Evolutionary conservation across 192 early-diverging fungal genomes (phyloP).

Genomic region (Gonapodya sp.): DNA sequence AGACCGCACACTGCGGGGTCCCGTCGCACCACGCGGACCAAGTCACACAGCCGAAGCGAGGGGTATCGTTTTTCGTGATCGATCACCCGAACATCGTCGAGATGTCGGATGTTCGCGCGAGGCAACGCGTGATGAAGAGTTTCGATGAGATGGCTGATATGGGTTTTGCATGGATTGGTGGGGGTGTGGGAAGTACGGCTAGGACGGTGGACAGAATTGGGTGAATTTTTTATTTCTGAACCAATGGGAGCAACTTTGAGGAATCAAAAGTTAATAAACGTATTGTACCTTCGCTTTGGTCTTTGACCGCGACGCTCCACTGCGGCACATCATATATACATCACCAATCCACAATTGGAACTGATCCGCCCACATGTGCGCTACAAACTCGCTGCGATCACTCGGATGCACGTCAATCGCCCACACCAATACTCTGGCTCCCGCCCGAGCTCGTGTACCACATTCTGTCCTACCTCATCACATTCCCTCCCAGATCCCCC

Average conservation of each 20-base stretch:
- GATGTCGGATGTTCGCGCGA: background rate
- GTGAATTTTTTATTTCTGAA: background rate
- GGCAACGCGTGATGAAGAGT: background rate
- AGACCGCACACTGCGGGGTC: background rate
- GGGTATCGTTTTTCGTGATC: conserved; percentile 4
- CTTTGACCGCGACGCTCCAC: background rate
- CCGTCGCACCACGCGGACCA: background rate
- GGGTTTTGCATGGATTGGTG: background rate
- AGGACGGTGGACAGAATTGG: conserved; percentile 1
- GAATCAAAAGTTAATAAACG: background rate
- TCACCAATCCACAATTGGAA: background rate
- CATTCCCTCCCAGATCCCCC: background rate
- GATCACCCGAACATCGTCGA: background rate
- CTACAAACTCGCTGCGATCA: background rate
- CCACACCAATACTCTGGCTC: background rate
- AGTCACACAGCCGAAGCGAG: background rate
- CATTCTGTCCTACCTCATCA: background rate
- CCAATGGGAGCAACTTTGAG: background rate
- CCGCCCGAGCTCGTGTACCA: background rate
- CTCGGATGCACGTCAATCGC: conserved; percentile 1
- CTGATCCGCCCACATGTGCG: background rate
- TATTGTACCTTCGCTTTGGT: background rate
- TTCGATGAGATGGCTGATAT: background rate
- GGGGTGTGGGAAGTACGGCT: background rate
- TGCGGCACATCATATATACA: background rate